Conservation (phyloP, 228 moss, liverwort and hornwort genomes). For the Sphagnum magellanicum region DNA sequence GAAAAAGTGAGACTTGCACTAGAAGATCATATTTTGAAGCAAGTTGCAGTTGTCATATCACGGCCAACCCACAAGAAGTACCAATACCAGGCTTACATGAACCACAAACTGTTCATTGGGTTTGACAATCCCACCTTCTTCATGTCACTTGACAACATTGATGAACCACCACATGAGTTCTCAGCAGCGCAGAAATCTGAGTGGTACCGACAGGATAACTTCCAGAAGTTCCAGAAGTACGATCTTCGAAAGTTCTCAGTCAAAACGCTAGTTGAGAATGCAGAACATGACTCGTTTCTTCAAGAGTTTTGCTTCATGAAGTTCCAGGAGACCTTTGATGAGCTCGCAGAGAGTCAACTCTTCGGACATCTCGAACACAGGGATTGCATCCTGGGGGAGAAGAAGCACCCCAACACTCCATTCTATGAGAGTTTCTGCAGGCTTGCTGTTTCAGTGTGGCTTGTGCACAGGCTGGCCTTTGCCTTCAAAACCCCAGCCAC, state of each 20-base stretch:
- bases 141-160: neutral
- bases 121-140: neutral
- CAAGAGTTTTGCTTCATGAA: constrained; percentile 8
- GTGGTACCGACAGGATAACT: neutral
- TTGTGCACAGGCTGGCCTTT: constrained; percentile 15
- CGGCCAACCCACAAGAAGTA: constrained; percentile 15
- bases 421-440: constrained; percentile 18
- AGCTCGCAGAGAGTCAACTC: neutral
- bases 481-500: constrained; percentile 11
- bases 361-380: neutral
- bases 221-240: constrained; percentile 16
- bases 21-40: neutral
- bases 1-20: neutral
- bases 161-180: neutral
- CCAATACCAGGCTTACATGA: constrained; percentile 19
- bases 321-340: neutral
- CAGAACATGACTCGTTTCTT: constrained; percentile 3
- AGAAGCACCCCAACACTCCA: constrained; percentile 6
- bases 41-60: constrained; percentile 6
- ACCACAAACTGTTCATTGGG: neutral
- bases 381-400: neutral
- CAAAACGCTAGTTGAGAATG: neutral
- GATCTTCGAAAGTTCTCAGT: constrained; percentile 13
- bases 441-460: constrained; percentile 21
- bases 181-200: no score